Conservation (phyloP, 2,329 filamentous ascomycete genomes). For the Beauveria caledonica region DNA sequence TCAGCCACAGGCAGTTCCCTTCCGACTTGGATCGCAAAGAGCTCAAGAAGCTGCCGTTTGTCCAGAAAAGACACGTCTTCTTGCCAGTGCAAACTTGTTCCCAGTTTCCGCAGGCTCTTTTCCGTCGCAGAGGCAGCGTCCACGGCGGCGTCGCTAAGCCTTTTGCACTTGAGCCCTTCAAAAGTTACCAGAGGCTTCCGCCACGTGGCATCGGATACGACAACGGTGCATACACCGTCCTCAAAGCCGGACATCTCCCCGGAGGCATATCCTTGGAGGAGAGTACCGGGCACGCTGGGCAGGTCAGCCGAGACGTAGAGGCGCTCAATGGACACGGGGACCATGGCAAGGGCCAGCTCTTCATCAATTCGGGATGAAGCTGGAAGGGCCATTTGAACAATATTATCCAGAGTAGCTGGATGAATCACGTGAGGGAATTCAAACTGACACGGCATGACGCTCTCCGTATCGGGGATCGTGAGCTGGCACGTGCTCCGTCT, state of each 20-base stretch:
- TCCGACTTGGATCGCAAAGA: neutral
- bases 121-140: neutral
- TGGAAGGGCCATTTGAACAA: too few species aligned
- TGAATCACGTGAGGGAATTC: too few species aligned
- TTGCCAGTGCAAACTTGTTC: neutral
- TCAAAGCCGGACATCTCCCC: neutral
- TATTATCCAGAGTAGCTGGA: too few species aligned
- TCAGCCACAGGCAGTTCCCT: neutral
- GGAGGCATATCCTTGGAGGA: neutral
- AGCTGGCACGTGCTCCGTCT: too few species aligned
- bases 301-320: neutral
- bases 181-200: neutral
- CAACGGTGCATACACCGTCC: neutral
- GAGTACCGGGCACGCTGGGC: neutral
- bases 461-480: too few species aligned
- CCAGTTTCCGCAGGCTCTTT: neutral
- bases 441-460: too few species aligned
- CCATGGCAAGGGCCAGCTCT: neutral
- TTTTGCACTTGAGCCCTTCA: neutral
- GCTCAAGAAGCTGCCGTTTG: neutral
- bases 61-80: neutral
- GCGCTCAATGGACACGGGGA: neutral
- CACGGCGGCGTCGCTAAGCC: neutral
- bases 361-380: too few species aligned
- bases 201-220: neutral